A percentile compares a stretch with the other conserved stretches of the same genome.
These are phyloP conservation scores for Phyllosticta capitalensis DNA, from an alignment of 2,329 filamentous ascomycete genomes.

Conservation along the genomic window DNA sequence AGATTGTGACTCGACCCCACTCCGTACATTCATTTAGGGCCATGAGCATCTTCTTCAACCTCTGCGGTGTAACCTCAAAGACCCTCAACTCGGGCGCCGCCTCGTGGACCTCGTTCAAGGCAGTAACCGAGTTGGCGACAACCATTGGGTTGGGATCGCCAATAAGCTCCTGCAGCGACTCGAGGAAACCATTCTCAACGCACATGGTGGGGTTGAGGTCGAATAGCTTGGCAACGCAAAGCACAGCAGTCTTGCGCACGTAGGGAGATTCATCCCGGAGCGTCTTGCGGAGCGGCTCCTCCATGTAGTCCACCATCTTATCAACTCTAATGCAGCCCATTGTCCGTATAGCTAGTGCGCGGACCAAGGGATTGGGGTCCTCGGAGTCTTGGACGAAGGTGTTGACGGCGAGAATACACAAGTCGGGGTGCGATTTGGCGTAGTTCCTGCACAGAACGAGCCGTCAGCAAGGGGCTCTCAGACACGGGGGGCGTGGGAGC, in stretches of 20 bases:
- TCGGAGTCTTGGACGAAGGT: constrained; percentile 99
- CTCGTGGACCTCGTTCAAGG: constrained; percentile 83
- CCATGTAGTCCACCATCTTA: constrained; percentile 99
- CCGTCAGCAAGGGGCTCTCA: constrained; percentile 11
- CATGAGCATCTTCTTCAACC: constrained; percentile 90
- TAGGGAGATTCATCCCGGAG: constrained; percentile 95
- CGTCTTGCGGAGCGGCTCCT: constrained; percentile 92
- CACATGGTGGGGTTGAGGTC: constrained; percentile 89
- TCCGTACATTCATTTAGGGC: constrained; percentile 97
- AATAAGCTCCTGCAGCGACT: constrained; percentile 88
- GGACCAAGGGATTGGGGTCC: constrained; percentile 91
- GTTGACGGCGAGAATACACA: constrained; percentile 97
- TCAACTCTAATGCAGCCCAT: constrained; percentile 99
- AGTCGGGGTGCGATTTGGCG: constrained; percentile 95
- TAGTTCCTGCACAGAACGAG: constrained; percentile 64
- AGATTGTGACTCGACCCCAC: constrained; percentile 91
- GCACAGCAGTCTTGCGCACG: constrained; percentile 93
- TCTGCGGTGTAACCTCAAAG: constrained; percentile 69
- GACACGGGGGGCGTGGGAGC: neutral
- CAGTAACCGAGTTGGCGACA: constrained; percentile 93
- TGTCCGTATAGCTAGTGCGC: constrained; percentile 89
- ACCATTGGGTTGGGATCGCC: constrained; percentile 99
- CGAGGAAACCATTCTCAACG: constrained; percentile 92
- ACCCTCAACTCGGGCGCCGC: constrained; percentile 84
- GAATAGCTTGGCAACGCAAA: constrained; percentile 96